Conservation (phyloP, 2,329 filamentous ascomycete genomes). For the Penicillium psychrosexuale region DNA sequence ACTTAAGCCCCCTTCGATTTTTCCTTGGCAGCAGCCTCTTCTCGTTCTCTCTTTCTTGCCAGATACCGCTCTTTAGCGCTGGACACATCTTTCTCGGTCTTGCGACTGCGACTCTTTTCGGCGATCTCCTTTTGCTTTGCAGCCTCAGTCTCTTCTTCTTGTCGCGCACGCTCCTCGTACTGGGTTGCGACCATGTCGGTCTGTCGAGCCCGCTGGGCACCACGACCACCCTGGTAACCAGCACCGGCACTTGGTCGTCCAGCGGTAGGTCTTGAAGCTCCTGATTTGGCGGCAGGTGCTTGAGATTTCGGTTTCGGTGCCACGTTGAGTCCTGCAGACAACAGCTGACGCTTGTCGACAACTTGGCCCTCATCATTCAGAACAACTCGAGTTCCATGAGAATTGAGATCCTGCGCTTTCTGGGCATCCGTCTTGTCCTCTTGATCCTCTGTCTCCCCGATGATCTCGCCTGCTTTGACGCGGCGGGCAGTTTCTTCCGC, state of each 20-base stretch:
- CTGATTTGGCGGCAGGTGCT: conserved; percentile 16
- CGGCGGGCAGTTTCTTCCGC: conserved; percentile 45
- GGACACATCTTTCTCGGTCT: conserved; percentile 56
- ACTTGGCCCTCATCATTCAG: conserved; percentile 64
- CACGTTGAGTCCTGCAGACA: conserved; percentile 61
- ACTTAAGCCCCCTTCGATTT: conserved; percentile 14
- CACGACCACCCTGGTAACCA: conserved; percentile 39
- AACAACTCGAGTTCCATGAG: conserved; percentile 51
- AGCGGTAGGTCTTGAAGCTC: conserved; percentile 17
- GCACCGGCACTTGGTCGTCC: conserved; percentile 22
- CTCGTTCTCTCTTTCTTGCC: conserved; percentile 56
- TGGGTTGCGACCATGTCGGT: conserved; percentile 60
- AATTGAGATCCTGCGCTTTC: conserved; percentile 55
- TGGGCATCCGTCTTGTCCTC: conserved; percentile 48
- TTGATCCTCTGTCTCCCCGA: conserved; percentile 24
- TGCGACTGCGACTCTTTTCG: conserved; percentile 56
- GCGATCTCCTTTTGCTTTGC: conserved; percentile 53
- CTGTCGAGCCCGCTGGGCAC: conserved; percentile 53
- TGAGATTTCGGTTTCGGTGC: conserved; percentile 51
- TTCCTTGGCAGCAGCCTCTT: conserved; percentile 35
- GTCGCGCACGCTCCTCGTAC: conserved; percentile 54
- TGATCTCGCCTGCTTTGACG: conserved; percentile 35
- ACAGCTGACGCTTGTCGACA: conserved; percentile 61
- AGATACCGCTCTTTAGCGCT: conserved; percentile 62
- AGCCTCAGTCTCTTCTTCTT: conserved; percentile 57